Base-by-base conservation (phyloP, 2,329 filamentous ascomycete genomes). In the Davidsoniella australis region DNA sequence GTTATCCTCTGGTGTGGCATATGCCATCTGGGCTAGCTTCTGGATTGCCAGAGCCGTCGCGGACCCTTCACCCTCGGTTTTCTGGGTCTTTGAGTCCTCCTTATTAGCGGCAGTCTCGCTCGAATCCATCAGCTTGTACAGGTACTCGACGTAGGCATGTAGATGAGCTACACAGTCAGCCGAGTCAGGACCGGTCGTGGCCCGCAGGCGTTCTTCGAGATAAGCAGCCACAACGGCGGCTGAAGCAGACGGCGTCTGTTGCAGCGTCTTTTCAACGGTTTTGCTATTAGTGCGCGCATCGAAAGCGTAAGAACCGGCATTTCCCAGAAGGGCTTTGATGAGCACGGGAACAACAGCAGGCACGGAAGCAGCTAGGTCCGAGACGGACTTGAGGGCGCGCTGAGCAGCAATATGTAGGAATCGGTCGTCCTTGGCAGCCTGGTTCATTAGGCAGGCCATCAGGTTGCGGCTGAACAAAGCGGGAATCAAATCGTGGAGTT, bases 221-320 rank as follows among this genome's bases (percentile, higher is more conserved):
- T 71, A 61, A 24, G 66, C 62, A 36, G 79, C 61, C n/a, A 72
- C 63, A 14, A 63, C 61, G 50, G 75, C 69, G 18, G 79, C 68
- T 33, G 80, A 75, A 17, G 72, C 62, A 3, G 68, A 64, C 20
- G 74, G 73, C 7, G 76, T 72, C 41, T 72, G 71, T 47, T 77
- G 70, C 4, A 93, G 64, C 2, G 91, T 68, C 54, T 75, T 80
- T 57, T 93, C 85, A 1, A 94, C 67, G 0, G 85, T 89, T 64
- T 89, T 94, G 2, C 81, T 82, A 61, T 83, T 91, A 1, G 88
- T 94, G 51, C 82, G 71, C 55, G 84, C 80, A 59, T 96, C 91
- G 58, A 96, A 91, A 59, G 82, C 85, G 56, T 85, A 78, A 1
- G 73, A 73, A 2, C 85, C 84, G 53, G 80, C 68, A 46, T 77